phyloP scores from a whole-genome alignment of 257 asterid genomes.

The Echites panduratus region DNA sequence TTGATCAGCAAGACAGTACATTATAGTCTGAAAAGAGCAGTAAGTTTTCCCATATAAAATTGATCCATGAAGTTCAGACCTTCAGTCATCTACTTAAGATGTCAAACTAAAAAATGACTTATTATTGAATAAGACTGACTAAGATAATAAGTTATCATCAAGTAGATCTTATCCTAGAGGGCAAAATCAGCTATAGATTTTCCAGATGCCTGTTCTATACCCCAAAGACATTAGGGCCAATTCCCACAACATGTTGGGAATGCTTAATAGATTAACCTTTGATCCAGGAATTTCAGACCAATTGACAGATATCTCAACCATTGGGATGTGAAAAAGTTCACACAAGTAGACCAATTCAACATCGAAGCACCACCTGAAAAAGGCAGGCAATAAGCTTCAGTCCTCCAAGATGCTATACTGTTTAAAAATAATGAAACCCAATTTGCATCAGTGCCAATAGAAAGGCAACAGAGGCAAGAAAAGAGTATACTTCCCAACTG shows the following conservation, averaged over 20 bases:
- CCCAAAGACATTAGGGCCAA: slow-evolving; percentile 89
- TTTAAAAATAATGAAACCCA: neutral
- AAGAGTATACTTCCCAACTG: neutral
- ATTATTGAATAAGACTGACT: neutral
- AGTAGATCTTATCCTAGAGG: neutral
- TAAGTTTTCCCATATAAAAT: neutral
- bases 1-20: neutral
- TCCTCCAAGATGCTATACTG: neutral
- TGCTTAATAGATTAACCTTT: slow-evolving; percentile 74
- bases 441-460: neutral
- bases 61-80: neutral
- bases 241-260: slow-evolving; percentile 98
- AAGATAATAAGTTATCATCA: neutral
- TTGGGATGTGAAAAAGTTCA: slow-evolving; percentile 59
- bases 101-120: neutral
- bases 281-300: slow-evolving; percentile 97
- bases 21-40: neutral
- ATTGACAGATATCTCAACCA: slow-evolving; percentile 76
- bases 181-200: slow-evolving; percentile 42
- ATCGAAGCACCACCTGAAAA: slow-evolving; percentile 91
- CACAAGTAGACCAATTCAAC: slow-evolving; percentile 86
- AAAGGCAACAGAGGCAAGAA: neutral
- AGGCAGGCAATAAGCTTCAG: neutral
- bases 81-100: neutral
- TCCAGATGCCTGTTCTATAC: slow-evolving; percentile 84